Percentiles rank a stretch among this genome's conserved stretches.
These are phyloP conservation scores for Penicillium coprophilum DNA, from an alignment of 495 filamentous ascomycete genomes.

Conservation along the genomic window DNA sequence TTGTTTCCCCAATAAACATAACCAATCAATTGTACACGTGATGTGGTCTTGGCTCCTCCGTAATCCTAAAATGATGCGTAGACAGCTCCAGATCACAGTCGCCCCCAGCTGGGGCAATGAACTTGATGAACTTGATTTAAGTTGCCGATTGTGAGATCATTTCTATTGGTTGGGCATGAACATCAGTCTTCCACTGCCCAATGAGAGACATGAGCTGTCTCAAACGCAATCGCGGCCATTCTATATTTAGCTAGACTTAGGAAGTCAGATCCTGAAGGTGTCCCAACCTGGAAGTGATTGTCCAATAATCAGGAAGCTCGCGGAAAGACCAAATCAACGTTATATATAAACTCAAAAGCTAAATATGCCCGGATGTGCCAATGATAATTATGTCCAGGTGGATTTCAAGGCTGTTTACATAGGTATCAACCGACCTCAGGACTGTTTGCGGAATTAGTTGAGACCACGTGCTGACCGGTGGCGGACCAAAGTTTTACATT, in stretches of 20 bases:
- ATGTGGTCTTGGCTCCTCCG: neutral
- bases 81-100: neutral
- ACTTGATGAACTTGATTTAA: neutral
- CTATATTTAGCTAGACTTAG: constrained; percentile 1
- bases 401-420: no score
- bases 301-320: neutral
- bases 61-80: neutral
- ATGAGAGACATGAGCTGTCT: neutral
- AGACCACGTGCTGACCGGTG: constrained; percentile 1
- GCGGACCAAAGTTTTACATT: neutral
- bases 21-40: neutral
- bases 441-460: neutral
- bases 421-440: neutral
- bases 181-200: neutral
- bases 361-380: neutral
- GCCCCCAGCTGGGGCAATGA: neutral
- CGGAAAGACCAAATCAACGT: neutral
- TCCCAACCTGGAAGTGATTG: neutral
- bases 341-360: neutral
- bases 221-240: neutral
- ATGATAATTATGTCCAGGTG: no score
- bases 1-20: neutral
- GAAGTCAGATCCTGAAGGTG: neutral
- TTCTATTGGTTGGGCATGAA: neutral
- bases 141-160: neutral